Evolutionary conservation across 176 grass and related monocot genomes (phyloP).

Genomic region (Aegilops speltoides): DNA sequence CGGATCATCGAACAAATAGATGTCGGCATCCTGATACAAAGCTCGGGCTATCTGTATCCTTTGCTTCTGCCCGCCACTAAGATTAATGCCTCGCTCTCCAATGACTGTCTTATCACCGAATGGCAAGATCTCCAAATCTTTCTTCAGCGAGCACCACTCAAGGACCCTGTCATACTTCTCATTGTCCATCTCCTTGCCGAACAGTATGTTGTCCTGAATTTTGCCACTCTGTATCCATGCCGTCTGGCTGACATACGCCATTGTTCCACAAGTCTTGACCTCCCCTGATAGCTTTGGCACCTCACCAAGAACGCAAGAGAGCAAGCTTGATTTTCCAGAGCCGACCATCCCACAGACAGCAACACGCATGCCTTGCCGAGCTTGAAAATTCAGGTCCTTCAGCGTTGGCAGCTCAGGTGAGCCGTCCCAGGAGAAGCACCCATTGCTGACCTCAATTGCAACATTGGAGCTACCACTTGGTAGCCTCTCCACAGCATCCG

Average conservation of each 20-base stretch:
- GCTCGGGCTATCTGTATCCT: slow-evolving; percentile 54
- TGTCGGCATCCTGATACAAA: slow-evolving; percentile 45
- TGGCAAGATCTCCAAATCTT: slow-evolving; percentile 49
- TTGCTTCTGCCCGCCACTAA: slow-evolving; percentile 47
- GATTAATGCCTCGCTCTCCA: slow-evolving; percentile 52
- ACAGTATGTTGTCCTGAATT: slow-evolving; percentile 54
- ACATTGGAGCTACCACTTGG: slow-evolving; percentile 35
- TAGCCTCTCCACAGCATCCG: slow-evolving; percentile 35
- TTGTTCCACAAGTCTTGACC: slow-evolving; percentile 36
- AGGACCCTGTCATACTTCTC: slow-evolving; percentile 41
- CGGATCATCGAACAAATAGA: slow-evolving; percentile 51
- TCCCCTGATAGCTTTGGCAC: slow-evolving; percentile 48
- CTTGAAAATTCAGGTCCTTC: slow-evolving; percentile 50
- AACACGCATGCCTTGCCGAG: slow-evolving; percentile 30
- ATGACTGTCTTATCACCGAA: slow-evolving; percentile 41
- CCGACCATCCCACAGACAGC: slow-evolving; percentile 48
- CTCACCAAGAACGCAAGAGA: slow-evolving; percentile 53
- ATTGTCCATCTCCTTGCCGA: slow-evolving; percentile 38
- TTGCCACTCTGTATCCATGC: slow-evolving; percentile 58
- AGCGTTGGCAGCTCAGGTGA: slow-evolving; percentile 28
- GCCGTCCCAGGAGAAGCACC: slow-evolving; percentile 41
- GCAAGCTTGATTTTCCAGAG: slow-evolving; percentile 45
- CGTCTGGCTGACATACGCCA: slow-evolving; percentile 47
- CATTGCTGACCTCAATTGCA: slow-evolving; percentile 45
- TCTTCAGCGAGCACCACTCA: slow-evolving; percentile 39